Conservation (phyloP, 129 eudicot genomes). For the Flaveria sonorensis region DNA sequence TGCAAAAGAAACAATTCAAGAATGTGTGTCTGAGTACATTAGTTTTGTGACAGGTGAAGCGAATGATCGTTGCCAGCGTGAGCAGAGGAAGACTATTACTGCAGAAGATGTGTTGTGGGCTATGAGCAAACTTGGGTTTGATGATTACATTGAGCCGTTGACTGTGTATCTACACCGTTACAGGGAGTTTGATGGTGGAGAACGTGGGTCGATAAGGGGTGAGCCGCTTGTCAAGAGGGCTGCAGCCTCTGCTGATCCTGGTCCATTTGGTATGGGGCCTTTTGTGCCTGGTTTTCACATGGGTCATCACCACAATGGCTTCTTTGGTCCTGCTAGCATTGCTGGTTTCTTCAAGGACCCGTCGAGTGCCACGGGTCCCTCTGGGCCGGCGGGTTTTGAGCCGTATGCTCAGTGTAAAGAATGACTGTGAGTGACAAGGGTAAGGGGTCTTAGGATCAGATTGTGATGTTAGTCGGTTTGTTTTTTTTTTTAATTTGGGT, state of each 20-base stretch:
- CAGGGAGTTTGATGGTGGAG: constrained; percentile 76
- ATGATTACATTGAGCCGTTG: constrained; percentile 90
- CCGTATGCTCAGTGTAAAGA: constrained; percentile 16
- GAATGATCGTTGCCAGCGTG: constrained; percentile 85
- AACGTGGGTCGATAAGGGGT: constrained; percentile 64
- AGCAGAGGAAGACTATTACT: constrained; percentile 96
- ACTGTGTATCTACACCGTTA: constrained; percentile 78
- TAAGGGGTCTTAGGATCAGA: background rate
- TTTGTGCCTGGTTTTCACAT: constrained; percentile 44
- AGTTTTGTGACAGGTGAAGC: constrained; percentile 97
- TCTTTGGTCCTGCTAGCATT: constrained; percentile 45
- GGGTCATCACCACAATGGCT: constrained; percentile 45
- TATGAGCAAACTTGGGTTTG: constrained; percentile 92
- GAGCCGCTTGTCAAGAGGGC: constrained; percentile 60
- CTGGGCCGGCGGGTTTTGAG: constrained; percentile 37
- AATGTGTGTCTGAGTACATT: constrained; percentile 94
- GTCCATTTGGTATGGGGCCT: constrained; percentile 36
- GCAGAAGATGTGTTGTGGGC: constrained; percentile 99
- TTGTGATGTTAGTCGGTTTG: constrained; percentile 10
- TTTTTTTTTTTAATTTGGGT: background rate
- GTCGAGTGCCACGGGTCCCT: constrained; percentile 36
- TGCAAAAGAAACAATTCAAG: constrained; percentile 93
- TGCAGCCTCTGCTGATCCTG: constrained; percentile 39
- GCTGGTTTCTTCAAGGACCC: constrained; percentile 56
- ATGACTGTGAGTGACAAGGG: constrained; percentile 21